phyloP scores from a whole-genome alignment of 176 grass and related monocot genomes.

The Areca catechu region DNA sequence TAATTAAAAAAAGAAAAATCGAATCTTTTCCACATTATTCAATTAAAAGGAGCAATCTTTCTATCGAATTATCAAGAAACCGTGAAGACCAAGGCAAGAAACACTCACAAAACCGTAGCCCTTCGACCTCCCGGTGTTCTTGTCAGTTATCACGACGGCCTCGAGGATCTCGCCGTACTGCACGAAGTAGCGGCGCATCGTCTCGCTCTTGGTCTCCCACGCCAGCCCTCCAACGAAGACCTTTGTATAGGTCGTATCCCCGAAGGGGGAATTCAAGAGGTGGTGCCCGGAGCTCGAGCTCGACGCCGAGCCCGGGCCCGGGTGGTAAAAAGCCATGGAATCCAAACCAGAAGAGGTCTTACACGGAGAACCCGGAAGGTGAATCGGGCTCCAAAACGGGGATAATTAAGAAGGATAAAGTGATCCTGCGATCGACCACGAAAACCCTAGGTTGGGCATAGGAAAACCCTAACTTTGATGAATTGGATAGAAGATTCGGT shows the following conservation, averaged over 20 bases:
- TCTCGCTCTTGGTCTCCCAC: slow-evolving; percentile 92
- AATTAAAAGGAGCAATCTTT: too few species aligned
- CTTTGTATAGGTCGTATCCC: slow-evolving; percentile 95
- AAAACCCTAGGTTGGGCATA: too few species aligned
- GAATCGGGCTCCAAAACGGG: too few species aligned
- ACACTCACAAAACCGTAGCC: slow-evolving; percentile 93
- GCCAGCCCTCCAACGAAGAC: slow-evolving; percentile 92
- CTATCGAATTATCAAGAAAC: too few species aligned
- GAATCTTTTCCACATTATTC: too few species aligned
- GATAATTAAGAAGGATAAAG: too few species aligned
- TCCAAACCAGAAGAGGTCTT: too few species aligned
- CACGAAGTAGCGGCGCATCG: slow-evolving; percentile 65
- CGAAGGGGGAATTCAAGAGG: slow-evolving; percentile 57
- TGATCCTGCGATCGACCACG: too few species aligned
- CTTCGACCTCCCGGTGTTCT: slow-evolving; percentile 83
- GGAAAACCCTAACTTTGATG: too few species aligned
- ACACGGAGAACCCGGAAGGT: too few species aligned
- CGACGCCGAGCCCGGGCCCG: slow-evolving; percentile 73
- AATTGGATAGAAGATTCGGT: too few species aligned
- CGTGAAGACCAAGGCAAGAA: not conserved
- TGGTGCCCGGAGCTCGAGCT: slow-evolving; percentile 94
- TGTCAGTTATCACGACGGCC: slow-evolving; percentile 92
- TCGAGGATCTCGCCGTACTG: slow-evolving; percentile 86
- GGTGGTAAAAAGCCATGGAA: slow-evolving; percentile 43
- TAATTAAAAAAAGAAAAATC: too few species aligned